These are phyloP conservation scores for Globisporangium spiculum DNA, from an alignment of 352 stramenopile genomes.

Conservation along the genomic window DNA sequence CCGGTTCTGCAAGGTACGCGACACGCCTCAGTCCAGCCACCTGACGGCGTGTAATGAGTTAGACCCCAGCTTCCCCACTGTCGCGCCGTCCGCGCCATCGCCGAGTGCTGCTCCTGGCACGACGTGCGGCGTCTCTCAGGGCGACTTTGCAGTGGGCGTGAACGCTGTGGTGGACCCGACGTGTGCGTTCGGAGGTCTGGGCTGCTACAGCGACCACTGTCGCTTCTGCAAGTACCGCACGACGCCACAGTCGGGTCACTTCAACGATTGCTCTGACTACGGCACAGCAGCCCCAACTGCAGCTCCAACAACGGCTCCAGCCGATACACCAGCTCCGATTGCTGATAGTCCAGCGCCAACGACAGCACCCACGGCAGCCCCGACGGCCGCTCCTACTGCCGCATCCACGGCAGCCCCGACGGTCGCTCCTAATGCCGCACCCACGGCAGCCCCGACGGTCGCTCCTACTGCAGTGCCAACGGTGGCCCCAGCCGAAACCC, in stretches of 20 bases:
- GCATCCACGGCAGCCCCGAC: not conserved
- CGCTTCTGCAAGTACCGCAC: constrained; percentile 21
- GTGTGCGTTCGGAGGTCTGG: constrained; percentile 32
- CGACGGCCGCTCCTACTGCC: no score
- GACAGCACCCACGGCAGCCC: no score
- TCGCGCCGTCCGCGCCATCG: not conserved
- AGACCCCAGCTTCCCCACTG: not conserved
- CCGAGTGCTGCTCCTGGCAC: not conserved
- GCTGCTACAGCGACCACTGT: constrained; percentile 32
- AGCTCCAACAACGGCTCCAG: not conserved
- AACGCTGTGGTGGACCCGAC: constrained; percentile 25
- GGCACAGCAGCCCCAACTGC: not conserved
- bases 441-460: not conserved
- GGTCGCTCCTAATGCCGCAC: no score
- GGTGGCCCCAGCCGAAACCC: not conserved
- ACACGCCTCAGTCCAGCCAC: constrained; percentile 12
- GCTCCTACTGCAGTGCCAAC: no score
- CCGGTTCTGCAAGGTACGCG: constrained; percentile 12
- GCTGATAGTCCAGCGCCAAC: not conserved
- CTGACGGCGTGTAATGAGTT: not conserved
- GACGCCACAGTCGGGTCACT: not conserved
- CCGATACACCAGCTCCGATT: no score
- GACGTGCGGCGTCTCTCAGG: constrained; percentile 20
- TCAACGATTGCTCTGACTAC: not conserved
- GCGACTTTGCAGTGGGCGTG: constrained; percentile 30